phyloP scores from a whole-genome alignment of 2,329 filamentous ascomycete genomes.

The Colletotrichum limetticola region DNA sequence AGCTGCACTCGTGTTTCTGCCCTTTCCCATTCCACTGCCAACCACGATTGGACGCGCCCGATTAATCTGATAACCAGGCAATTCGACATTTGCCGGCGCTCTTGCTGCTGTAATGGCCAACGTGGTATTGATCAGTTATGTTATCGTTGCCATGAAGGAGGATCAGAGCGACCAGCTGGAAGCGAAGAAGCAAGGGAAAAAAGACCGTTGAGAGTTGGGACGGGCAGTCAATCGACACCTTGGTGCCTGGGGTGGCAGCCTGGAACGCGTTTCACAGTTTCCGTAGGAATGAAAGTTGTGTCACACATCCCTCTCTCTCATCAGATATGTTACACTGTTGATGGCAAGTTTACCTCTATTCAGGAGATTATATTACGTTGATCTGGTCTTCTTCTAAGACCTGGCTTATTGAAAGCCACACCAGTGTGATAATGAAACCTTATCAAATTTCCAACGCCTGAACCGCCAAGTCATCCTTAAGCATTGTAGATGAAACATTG shows the following conservation, averaged over 20 bases:
- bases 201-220: constrained; percentile 51
- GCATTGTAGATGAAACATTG: neutral
- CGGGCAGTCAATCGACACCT: neutral
- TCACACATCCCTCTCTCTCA: too few species aligned
- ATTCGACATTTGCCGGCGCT: constrained; percentile 87
- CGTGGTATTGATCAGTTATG: constrained; percentile 88
- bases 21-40: too few species aligned
- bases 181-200: constrained; percentile 60
- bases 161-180: constrained; percentile 66
- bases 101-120: constrained; percentile 91
- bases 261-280: neutral
- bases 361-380: neutral
- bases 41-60: too few species aligned
- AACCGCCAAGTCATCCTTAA: neutral
- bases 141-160: constrained; percentile 91
- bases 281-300: neutral
- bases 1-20: constrained; percentile 25
- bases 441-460: neutral
- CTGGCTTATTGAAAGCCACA: neutral
- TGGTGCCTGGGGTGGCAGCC: neutral
- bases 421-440: neutral
- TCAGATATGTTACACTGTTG: neutral
- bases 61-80: constrained; percentile 65
- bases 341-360: neutral
- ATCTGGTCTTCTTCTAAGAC: neutral